Conservation (phyloP, 139 green algal genomes). For the Auxenochlorella pyrenoidosa region DNA sequence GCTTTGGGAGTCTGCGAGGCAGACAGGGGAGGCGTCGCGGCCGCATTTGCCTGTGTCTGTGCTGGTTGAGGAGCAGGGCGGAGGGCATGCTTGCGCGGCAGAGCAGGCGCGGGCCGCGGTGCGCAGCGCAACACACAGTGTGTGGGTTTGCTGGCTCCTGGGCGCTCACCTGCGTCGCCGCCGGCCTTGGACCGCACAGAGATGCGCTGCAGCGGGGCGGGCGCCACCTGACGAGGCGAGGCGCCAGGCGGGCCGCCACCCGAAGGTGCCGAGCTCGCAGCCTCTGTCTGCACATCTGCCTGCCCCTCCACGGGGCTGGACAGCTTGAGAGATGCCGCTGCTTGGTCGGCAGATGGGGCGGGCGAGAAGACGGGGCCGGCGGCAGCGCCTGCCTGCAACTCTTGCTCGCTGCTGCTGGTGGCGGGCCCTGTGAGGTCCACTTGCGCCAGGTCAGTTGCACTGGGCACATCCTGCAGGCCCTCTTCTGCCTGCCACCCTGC, state of each 20-base stretch:
- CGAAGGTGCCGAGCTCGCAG: not conserved
- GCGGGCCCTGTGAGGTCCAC: not conserved
- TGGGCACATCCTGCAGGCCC: not conserved
- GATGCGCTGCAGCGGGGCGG: not conserved
- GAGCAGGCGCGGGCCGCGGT: too few species aligned
- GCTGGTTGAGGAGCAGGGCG: not conserved
- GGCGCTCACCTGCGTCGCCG: not conserved
- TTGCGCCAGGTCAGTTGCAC: not conserved
- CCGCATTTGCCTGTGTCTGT: not conserved
- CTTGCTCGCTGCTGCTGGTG: not conserved
- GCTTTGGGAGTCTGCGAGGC: not conserved
- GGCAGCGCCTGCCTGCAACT: not conserved
- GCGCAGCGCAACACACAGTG: too few species aligned
- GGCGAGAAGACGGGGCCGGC: too few species aligned
- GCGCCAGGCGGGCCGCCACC: not conserved
- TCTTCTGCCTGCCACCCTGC: not conserved
- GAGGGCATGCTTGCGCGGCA: too few species aligned
- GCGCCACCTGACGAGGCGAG: not conserved
- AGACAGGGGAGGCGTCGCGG: not conserved
- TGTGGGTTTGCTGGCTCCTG: not conserved
- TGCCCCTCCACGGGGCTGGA: not conserved
- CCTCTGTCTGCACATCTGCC: not conserved
- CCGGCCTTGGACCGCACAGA: not conserved
- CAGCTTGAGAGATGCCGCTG: not conserved
- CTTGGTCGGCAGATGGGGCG: not conserved